Conservation (phyloP, 1,284 basidiomycete species). For the Cryptococcus hybrid region DNA sequence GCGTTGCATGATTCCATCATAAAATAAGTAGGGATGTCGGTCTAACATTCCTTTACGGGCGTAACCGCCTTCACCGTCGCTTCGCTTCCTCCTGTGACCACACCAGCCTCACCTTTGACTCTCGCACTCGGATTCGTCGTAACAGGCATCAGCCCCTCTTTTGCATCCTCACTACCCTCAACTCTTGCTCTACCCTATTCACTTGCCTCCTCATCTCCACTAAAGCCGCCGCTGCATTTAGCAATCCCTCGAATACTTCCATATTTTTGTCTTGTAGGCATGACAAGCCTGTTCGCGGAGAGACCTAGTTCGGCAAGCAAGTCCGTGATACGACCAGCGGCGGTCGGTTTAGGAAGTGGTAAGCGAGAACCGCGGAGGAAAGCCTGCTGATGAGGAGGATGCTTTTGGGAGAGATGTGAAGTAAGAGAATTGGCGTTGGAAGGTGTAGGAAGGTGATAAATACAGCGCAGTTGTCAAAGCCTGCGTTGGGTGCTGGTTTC, state of each 20-base stretch:
- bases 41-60: too few relatives aligned
- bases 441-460: conserved; percentile 37
- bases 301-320: conserved; percentile 70
- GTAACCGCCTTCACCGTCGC: too few relatives aligned
- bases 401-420: conserved; percentile 37
- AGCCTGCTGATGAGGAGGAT: conserved; percentile 62
- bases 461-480: conserved; percentile 37
- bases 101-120: too few relatives aligned
- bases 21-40: too few relatives aligned
- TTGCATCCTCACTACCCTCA: conserved; percentile 65
- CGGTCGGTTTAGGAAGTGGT: conserved; percentile 68
- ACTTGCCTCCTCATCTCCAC: conserved; percentile 85
- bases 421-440: conserved; percentile 19
- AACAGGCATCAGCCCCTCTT: conserved; percentile 51
- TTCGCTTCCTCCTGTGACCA: too few relatives aligned
- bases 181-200: conserved; percentile 80
- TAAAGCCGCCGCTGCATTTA: conserved; percentile 67
- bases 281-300: conserved; percentile 69
- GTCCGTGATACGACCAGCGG: conserved; percentile 68
- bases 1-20: too few relatives aligned
- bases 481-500: conserved; percentile 21
- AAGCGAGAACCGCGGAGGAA: conserved; percentile 80
- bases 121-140: too few relatives aligned
- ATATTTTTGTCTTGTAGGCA: conserved; percentile 87
- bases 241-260: conserved; percentile 65